phyloP scores from a whole-genome alignment of 106 monocot species.

The Acanthochlamys bracteata region DNA sequence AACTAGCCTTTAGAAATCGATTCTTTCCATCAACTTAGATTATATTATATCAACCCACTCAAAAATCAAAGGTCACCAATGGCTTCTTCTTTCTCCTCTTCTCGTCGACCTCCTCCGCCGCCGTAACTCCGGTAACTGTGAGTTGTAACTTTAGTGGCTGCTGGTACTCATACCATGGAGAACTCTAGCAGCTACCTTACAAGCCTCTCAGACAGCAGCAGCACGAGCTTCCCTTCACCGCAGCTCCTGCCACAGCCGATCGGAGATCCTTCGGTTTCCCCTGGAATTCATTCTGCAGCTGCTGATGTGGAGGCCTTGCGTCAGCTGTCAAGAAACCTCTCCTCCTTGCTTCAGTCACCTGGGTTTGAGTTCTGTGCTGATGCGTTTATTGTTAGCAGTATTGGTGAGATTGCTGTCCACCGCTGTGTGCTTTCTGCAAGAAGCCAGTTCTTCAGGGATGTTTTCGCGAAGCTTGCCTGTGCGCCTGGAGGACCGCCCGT shows the following conservation, averaged over 20 bases:
- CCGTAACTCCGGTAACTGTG: too few species aligned
- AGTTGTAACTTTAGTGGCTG: too few species aligned
- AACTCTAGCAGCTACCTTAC: background rate
- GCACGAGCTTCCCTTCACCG: background rate
- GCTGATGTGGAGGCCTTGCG: conserved; percentile 1
- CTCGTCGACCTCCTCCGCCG: too few species aligned
- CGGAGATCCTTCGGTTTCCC: background rate
- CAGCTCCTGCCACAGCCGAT: too few species aligned
- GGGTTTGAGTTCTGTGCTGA: conserved; percentile 3
- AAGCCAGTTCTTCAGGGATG: conserved; percentile 12
- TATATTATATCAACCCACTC: too few species aligned
- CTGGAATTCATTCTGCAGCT: background rate
- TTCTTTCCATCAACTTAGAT: too few species aligned
- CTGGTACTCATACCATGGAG: conserved; percentile 6
- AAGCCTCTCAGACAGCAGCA: background rate
- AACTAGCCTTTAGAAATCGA: too few species aligned
- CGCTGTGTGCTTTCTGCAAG: conserved; percentile 5
- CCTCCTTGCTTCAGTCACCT: background rate
- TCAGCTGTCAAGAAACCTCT: background rate
- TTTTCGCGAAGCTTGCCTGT: background rate
- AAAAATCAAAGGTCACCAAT: too few species aligned
- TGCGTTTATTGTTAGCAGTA: background rate
- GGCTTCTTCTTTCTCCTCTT: too few species aligned
- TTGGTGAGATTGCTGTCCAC: conserved; percentile 3
- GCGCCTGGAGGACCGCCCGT: background rate